Evolutionary conservation across 306 rosid species (phyloP), one percentile per base, ranked within the genome.

Genomic region (Phaseolus lunatus): DNA sequence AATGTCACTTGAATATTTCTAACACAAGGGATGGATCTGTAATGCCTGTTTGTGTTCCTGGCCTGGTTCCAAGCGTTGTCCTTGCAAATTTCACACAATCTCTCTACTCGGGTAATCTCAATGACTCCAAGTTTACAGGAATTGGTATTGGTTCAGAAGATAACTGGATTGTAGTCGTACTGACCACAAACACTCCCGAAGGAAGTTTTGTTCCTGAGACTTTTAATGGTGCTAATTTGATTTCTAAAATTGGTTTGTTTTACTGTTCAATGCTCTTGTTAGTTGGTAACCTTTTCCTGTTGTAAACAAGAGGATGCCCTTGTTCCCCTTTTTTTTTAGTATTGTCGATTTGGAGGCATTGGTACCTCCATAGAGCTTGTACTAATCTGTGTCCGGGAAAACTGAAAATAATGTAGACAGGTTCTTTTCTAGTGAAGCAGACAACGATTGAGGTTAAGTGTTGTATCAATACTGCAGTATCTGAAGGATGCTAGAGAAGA

Each of bases 41-140:
- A 69, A 78, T 95, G 90, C 97, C 99, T 70, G 90, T 91, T 66
- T 95, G 99, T 18, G 89, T 92, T 80, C 97, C 98, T 16, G 84
- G 80, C 84, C 85, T 88, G 37, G 91, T 35, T 78, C 78, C 93
- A 0, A 82, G 77, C 72, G 76, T 87, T 20, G 97, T 95, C 73
- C 93, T 95, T 33, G 0, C 91, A 10, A 95, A 95, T 89, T 95
- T 90, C 88, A 92, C 97, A 0, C 9, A 79, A 61, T 89, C 97
- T 70, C 98, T 78, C 76, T 95, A 95, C 84, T 95, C 98, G 0
- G 65, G 24, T 10, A 71, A 52, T 44, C 97, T 92, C 72, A 92
- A 95, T 10, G 96, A 89, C 89, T 82, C 97, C 3, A 90, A 76
- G 84, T 92, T 24, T 56, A 75, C 92, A 0, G 97, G 98, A 77